Percentiles rank a stretch among this genome's conserved stretches.
Evolutionary conservation across 2,329 filamentous ascomycete species (phyloP).

Genomic region (Diaporthe amygdali): DNA sequence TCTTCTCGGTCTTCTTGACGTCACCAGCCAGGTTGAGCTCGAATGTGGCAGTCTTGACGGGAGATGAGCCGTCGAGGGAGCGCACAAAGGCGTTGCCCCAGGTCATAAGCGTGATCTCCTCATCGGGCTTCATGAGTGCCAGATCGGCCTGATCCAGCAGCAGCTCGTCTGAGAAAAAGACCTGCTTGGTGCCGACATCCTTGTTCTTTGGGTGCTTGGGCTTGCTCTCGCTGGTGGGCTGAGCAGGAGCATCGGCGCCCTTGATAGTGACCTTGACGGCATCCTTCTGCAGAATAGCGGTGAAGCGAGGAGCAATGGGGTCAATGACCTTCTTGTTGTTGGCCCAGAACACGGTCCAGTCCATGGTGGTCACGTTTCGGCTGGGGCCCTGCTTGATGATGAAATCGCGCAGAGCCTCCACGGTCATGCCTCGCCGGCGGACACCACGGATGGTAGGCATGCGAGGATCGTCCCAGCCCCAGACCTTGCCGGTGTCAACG

Average conservation of each 20-base stretch:
- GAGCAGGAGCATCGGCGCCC: constrained; percentile 69
- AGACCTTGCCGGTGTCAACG: constrained; percentile 76
- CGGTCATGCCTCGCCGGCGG: constrained; percentile 77
- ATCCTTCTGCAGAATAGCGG: constrained; percentile 73
- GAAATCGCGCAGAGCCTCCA: constrained; percentile 80
- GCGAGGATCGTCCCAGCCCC: constrained; percentile 86
- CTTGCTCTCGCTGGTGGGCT: constrained; percentile 73
- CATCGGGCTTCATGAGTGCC: constrained; percentile 78
- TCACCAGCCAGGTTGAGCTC: constrained; percentile 93
- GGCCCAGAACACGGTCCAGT: constrained; percentile 78
- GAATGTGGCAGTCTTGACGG: constrained; percentile 74
- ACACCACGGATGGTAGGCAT: constrained; percentile 87
- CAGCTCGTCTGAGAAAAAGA: constrained; percentile 76
- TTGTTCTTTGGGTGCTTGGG: constrained; percentile 91
- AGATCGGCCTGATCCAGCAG: constrained; percentile 88
- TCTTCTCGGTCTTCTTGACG: constrained; percentile 95
- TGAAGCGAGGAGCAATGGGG: constrained; percentile 75
- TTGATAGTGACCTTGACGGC: constrained; percentile 73
- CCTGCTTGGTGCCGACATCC: constrained; percentile 83
- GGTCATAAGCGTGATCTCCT: constrained; percentile 95
- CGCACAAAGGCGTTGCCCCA: constrained; percentile 91
- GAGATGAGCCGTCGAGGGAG: constrained; percentile 61
- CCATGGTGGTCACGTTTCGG: constrained; percentile 83
- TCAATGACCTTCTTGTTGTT: constrained; percentile 85
- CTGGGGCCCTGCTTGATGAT: constrained; percentile 85